Base-by-base conservation (phyloP, 2,329 filamentous ascomycete species). In the Penicillium crustosum region DNA sequence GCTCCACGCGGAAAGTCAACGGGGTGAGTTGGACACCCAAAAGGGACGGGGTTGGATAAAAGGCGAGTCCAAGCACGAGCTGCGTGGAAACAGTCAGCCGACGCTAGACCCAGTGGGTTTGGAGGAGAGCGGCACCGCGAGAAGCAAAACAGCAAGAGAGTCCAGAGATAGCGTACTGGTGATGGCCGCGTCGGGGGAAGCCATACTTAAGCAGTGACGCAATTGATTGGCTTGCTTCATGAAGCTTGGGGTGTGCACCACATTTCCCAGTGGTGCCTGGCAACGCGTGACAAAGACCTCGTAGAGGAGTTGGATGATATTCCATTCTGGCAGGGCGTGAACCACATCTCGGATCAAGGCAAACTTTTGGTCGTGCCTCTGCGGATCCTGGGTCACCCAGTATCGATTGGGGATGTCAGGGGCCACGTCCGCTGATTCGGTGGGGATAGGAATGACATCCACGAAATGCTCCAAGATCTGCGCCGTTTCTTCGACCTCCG, bases 191-290 rank as follows among this genome's bases (percentile, higher is more conserved):
- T 29, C 25, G 17, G 42, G 25, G 17, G 42, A 29, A 29, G 15
- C 5, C 42, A 19, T 44, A 27, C 23, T n/a, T 2, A 44, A 21
- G 19, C 33, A 48, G 12, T 59, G 35, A 8, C n/a, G 19, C 35
- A 59, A 27, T 27, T 35, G 19, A 10, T 51, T 49, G 4, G 56
- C 53, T 42, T 56, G 52, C 21, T 48, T 53, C 41, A 54, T 35
- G 49, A 61, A 61, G 21, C 35, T 50, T 15, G 53, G 45, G 2
- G 57, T 57, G 49, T 61, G 59, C 13, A 59, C 41, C 17, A 52
- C 45, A 47, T 59, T 61, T n/a, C 59, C 57, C 21, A 59, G 38
- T 1, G 57, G 57, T 13, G 48, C 59, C 39, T 59, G 59, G 13
- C 57, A 61, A 47, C 59, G 56, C 8, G 53, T 61, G 12, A 49